phyloP scores from a whole-genome alignment of 805 yeast genomes.

The Candida methanosorbosa region DNA sequence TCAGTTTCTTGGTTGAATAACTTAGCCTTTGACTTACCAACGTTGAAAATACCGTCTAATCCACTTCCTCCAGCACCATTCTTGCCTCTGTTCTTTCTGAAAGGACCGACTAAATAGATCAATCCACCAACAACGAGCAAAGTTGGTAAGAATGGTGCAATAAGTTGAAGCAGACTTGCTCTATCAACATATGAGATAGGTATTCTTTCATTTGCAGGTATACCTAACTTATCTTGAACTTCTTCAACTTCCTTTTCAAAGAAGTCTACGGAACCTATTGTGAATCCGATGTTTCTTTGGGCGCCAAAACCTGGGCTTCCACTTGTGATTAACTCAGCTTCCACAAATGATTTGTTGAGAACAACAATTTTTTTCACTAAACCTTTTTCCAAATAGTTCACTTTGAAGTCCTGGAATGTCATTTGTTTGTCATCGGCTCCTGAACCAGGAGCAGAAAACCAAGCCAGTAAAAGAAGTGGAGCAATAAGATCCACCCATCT shows the following conservation, averaged over 20 bases:
- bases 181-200: conserved; percentile 78
- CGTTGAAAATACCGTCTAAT: conserved; percentile 70
- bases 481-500: background rate
- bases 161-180: conserved; percentile 53
- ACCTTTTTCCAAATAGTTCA: conserved; percentile 66
- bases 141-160: conserved; percentile 83
- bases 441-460: background rate
- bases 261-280: conserved; percentile 81
- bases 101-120: conserved; percentile 44
- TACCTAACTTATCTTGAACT: conserved; percentile 63
- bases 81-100: conserved; percentile 32
- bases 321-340: conserved; percentile 39
- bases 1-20: conserved; percentile 77
- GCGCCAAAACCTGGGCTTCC: conserved; percentile 22
- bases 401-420: conserved; percentile 88
- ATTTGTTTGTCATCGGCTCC: conserved; percentile 31
- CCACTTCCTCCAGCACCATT: conserved; percentile 53
- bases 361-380: conserved; percentile 67
- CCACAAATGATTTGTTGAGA: conserved; percentile 68
- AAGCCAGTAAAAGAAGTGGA: background rate
- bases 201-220: conserved; percentile 54
- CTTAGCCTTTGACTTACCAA: conserved; percentile 89
- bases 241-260: conserved; percentile 75
- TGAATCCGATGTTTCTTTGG: conserved; percentile 38
- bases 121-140: conserved; percentile 81